Conservation (phyloP, 495 filamentous ascomycete species). For the Penicillium cataractarum region DNA sequence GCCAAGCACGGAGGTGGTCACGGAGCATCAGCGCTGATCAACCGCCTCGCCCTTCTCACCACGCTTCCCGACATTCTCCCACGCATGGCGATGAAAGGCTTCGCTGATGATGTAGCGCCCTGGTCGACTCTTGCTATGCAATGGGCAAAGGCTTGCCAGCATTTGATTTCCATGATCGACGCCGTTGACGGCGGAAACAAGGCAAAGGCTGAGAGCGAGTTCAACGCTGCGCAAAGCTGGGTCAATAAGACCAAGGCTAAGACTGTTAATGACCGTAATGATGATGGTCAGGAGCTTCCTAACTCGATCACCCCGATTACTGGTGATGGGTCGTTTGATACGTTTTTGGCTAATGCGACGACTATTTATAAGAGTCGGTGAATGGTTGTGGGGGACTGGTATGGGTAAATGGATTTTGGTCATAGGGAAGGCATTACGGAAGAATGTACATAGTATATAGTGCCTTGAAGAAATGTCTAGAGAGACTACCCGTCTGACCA, state of each 20-base stretch:
- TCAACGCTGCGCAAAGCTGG: conserved; percentile 14
- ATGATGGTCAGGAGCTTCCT: conserved; percentile 16
- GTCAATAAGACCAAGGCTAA: conserved; percentile 23
- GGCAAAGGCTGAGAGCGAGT: conserved; percentile 16
- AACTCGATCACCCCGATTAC: conserved; percentile 16
- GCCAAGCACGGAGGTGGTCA: neutral
- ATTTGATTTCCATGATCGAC: conserved; percentile 21
- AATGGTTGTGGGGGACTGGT: neutral
- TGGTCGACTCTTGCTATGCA: conserved; percentile 22
- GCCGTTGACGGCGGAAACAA: conserved; percentile 12
- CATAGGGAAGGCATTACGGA: neutral
- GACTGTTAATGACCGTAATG: conserved; percentile 22
- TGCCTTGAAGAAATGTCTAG: neutral
- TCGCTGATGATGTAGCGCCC: conserved; percentile 18
- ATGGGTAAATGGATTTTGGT: neutral
- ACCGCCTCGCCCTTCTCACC: conserved; percentile 10
- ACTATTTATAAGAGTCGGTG: conserved; percentile 13
- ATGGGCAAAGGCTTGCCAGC: conserved; percentile 19
- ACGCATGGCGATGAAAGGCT: conserved; percentile 18
- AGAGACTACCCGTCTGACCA: neutral
- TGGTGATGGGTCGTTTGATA: conserved; percentile 16
- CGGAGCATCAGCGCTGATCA: neutral
- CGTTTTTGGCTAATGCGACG: conserved; percentile 18
- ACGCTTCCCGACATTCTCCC: conserved; percentile 16
- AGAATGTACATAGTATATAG: neutral